Conservation (phyloP, 2,329 filamentous ascomycete genomes). For the Stachybotrys chartarum region DNA sequence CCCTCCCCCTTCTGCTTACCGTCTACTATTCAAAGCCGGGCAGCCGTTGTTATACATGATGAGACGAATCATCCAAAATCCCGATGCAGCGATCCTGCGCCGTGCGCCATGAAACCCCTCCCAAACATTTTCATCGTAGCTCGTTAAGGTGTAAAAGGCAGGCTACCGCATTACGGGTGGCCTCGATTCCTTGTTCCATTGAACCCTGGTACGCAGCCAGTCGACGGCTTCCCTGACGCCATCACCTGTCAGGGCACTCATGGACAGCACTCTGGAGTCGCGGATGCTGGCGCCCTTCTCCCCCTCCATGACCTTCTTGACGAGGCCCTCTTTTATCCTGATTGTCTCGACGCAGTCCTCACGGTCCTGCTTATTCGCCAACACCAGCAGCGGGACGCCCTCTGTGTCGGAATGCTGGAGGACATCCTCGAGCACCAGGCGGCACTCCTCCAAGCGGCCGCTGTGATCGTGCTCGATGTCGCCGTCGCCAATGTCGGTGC, state of each 20-base stretch:
- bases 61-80: conserved; percentile 2
- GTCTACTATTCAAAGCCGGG: neutral
- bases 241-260: conserved; percentile 81
- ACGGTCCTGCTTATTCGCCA: conserved; percentile 96
- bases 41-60: neutral
- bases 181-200: conserved; percentile 92
- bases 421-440: conserved; percentile 82
- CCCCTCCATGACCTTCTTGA: conserved; percentile 92
- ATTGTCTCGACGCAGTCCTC: conserved; percentile 98
- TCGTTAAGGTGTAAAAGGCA: neutral
- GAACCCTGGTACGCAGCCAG: conserved; percentile 85
- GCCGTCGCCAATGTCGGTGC: conserved; percentile 84
- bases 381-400: conserved; percentile 82
- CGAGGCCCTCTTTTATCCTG: conserved; percentile 90
- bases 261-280: conserved; percentile 84
- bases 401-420: conserved; percentile 81
- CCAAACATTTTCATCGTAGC: conserved; percentile 3
- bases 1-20: neutral
- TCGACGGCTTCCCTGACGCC: conserved; percentile 95
- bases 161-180: conserved; percentile 85
- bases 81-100: conserved; percentile 1
- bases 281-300: conserved; percentile 80
- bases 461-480: conserved; percentile 46
- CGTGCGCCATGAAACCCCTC: neutral
- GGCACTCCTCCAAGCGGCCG: conserved; percentile 77